Evolutionary conservation across 208 protist genomes (phyloP), one percentile per base, ranked within the genome.

Genomic region (Crithidia fasciculata): DNA sequence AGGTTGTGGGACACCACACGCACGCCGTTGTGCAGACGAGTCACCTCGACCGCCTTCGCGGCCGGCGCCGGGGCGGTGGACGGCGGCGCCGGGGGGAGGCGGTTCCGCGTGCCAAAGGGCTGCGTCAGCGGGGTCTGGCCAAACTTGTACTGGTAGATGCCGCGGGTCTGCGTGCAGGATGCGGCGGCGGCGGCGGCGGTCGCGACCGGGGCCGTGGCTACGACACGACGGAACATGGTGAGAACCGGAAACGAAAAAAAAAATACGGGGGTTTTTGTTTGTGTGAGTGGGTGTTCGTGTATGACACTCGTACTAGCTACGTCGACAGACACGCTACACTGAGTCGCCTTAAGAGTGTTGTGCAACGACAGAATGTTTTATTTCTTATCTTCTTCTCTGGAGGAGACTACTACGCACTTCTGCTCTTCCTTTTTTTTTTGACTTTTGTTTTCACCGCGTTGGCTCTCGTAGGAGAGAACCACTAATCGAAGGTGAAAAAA

Each of bases 1-100:
- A 85, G 63, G 69, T 95, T 82, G 56, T 96, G 92, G 50, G 88
- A 85, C 63, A 96, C 93, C 19, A 96, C 83, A 16, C 88, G 85
- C 8, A 82, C 87, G 28, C 92, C 92, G 76, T 95, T 95, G 82
- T 88, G 86, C 49, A 95, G 76, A 62, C 81, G 83, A 37, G 89
- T 90, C 36, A 92, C 80, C 65, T 89, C 72, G 49, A 93, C 86
- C 70, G 87, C 84, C n/a, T n/a, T 65, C 9, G 59, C 52, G 2
- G 39, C 50, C 2, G 43, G 19, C 15, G 68, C 16, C 7, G 66
- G 53, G 49, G 74, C 28, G 10, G 50, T 16, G 40, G 74, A 62
- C 15, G 66, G 59, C 43, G 67, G 58, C 52, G 45, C 7, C 28
- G 67, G 67, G 50, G 74, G 66, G 41, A 79, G 12, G 45, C 61